Base-by-base conservation (phyloP, 1,284 basidiomycete species). In the Anthracocystis setariae region DNA sequence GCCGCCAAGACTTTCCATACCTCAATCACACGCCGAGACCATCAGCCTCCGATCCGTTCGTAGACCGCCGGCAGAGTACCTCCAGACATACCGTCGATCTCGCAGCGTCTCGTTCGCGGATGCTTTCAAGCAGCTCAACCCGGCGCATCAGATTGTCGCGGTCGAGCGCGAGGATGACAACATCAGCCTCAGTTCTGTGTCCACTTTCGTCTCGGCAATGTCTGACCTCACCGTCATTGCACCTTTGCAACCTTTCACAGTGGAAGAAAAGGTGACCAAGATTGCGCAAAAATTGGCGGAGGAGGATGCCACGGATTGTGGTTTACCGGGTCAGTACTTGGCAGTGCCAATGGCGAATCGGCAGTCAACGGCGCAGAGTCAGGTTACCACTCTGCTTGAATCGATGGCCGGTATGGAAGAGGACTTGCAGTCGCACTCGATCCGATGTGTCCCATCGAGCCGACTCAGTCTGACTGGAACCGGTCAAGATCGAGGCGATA, bases 21-120 rank as follows among this genome's bases (percentile, higher is more conserved):
- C n/a, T n/a, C n/a, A n/a, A n/a, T n/a, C n/a, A n/a, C n/a, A n/a
- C 24, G 2, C 39, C 8, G 42, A 21, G 4, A 15, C 7, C 37
- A 1, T 23, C 38, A 46, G 29, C 4, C 40, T 57, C 17, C 25
- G 46, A 10, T 46, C 35, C 42, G 1, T 58, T 3, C 46, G 62
- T 27, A 65, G 54, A 13, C 2, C 43, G 20, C 62, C 62, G 0
- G 43, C 42, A 4, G 56, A 54, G 33, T 65, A 65, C 17, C 38
- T 51, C 27, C 29, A 42, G 32, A 5, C 32, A 3, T 32, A 38
- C n/a, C 21, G 51, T 8, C 18, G 42, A 20, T 35, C 23, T 0
- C 29, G 51, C 18, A 46, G 44, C 37, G 39, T 17, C 33, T 39
- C 17, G 3, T 38, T 13, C 4, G 17, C 38, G 5, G 44, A 54